Conservation (phyloP, 371 early-diverging fungal species). For the Haplosporangium sp. region DNA sequence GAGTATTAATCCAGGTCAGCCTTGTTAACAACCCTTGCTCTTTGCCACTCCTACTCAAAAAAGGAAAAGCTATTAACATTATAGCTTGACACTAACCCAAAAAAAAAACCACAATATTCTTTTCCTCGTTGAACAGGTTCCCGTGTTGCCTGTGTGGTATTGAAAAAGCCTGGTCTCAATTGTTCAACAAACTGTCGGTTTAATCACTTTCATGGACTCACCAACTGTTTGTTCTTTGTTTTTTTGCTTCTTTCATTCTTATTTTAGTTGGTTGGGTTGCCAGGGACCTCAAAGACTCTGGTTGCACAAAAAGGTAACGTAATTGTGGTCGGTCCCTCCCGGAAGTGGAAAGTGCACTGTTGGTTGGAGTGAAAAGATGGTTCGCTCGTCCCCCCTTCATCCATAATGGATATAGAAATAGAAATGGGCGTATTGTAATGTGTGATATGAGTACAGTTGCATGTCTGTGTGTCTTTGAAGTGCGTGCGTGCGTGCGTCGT, state of each 20-base stretch:
- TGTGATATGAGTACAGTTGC: too few species aligned
- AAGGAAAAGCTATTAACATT: neutral
- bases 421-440: neutral
- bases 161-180: constrained; percentile 2
- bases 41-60: neutral
- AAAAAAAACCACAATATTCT: neutral
- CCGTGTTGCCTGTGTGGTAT: constrained; percentile 73
- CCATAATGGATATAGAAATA: too few species aligned
- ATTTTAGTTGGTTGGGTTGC: constrained; percentile 85
- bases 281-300: constrained; percentile 90
- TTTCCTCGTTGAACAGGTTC: constrained; percentile 15
- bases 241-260: constrained; percentile 25
- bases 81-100: neutral
- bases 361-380: neutral
- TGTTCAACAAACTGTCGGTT: neutral
- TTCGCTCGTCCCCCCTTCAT: neutral
- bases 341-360: neutral
- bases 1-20: constrained; percentile 34
- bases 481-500: neutral
- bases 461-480: too few species aligned
- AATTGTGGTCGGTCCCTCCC: neutral
- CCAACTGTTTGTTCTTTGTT: neutral
- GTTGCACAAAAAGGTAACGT: constrained; percentile 89
- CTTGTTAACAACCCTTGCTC: neutral
- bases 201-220: neutral